Evolutionary conservation across 805 yeast species (phyloP).

Genomic region (Groenewaldozyma salmanticensis): DNA sequence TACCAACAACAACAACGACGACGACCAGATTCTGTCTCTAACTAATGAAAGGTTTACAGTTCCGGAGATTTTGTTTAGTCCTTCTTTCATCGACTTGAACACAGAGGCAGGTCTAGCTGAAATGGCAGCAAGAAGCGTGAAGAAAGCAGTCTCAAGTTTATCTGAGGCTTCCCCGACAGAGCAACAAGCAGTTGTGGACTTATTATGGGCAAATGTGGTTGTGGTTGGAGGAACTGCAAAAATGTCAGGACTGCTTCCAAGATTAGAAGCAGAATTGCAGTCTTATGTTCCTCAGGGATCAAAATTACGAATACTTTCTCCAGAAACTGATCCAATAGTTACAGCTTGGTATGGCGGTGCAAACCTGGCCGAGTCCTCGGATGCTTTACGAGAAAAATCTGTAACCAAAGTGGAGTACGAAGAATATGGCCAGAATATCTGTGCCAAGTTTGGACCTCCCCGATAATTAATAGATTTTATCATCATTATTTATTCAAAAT

Average conservation of each 20-base stretch:
- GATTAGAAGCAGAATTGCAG: slow-evolving; percentile 37
- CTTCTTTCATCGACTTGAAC: slow-evolving; percentile 66
- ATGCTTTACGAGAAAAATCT: slow-evolving; percentile 37
- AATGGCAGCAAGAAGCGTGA: slow-evolving; percentile 57
- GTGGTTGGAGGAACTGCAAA: slow-evolving; percentile 77
- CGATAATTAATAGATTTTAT: too few relatives aligned
- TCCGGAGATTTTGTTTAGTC: slow-evolving; percentile 82
- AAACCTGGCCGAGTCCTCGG: slow-evolving; percentile 30
- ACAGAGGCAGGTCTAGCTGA: slow-evolving; percentile 75
- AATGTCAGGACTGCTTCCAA: slow-evolving; percentile 52
- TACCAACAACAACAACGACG: slow-evolving; percentile 29
- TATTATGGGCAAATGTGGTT: slow-evolving; percentile 69
- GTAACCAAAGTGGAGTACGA: slow-evolving; percentile 72
- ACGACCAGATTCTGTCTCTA: slow-evolving; percentile 56
- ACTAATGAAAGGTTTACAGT: slow-evolving; percentile 80
- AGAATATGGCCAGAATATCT: slow-evolving; percentile 68
- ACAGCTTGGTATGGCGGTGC: slow-evolving; percentile 54
- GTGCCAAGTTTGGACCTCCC: too few relatives aligned
- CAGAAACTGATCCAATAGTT: slow-evolving; percentile 32
- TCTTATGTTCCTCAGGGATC: slow-evolving; percentile 26
- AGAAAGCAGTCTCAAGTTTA: too few relatives aligned
- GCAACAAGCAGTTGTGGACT: slow-evolving; percentile 64
- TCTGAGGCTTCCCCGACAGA: too few relatives aligned
- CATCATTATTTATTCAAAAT: too few relatives aligned
- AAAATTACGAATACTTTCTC: slow-evolving; percentile 22